Conservation (phyloP, 2,329 filamentous ascomycete genomes). For the Chaetomiaceae sp. region DNA sequence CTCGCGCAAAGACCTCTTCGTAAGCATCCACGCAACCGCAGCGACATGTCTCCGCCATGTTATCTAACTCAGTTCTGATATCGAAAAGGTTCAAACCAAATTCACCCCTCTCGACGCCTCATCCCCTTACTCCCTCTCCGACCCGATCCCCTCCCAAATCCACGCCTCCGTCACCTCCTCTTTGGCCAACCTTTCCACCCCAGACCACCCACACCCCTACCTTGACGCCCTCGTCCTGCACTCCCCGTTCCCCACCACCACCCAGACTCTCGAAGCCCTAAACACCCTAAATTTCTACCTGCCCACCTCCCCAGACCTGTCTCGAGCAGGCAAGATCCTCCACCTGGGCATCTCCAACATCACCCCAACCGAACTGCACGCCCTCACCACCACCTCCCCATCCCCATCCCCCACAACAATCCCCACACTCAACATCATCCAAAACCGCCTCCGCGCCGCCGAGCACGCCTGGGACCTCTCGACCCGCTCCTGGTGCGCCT, state of each 20-base stretch:
- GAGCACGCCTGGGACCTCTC: slow-evolving; percentile 52
- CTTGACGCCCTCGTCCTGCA: slow-evolving; percentile 73
- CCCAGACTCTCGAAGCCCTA: slow-evolving; percentile 59
- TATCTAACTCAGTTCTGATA: no score
- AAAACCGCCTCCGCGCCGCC: slow-evolving; percentile 64
- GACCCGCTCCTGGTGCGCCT: slow-evolving; percentile 48
- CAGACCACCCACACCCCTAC: slow-evolving; percentile 34
- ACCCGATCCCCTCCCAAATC: slow-evolving; percentile 58
- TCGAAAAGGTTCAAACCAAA: slow-evolving; percentile 68
- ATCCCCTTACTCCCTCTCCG: slow-evolving; percentile 54
- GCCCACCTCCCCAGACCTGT: slow-evolving; percentile 38
- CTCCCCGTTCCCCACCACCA: slow-evolving; percentile 42
- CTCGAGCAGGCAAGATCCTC: slow-evolving; percentile 39
- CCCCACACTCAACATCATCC: slow-evolving; percentile 54
- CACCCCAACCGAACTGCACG: slow-evolving; percentile 49
- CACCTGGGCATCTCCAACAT: slow-evolving; percentile 71
- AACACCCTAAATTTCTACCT: slow-evolving; percentile 59
- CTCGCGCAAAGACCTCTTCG: slow-evolving; percentile 53
- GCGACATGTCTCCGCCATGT: background rate
- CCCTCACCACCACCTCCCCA: slow-evolving; percentile 30
- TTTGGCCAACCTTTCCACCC: slow-evolving; percentile 52
- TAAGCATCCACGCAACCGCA: slow-evolving; percentile 27
- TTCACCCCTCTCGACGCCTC: slow-evolving; percentile 62
- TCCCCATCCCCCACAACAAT: slow-evolving; percentile 31
- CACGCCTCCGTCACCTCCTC: slow-evolving; percentile 61